Evolutionary conservation across 2,329 filamentous ascomycete species (phyloP).

Genomic region (Venturia pyrina): DNA sequence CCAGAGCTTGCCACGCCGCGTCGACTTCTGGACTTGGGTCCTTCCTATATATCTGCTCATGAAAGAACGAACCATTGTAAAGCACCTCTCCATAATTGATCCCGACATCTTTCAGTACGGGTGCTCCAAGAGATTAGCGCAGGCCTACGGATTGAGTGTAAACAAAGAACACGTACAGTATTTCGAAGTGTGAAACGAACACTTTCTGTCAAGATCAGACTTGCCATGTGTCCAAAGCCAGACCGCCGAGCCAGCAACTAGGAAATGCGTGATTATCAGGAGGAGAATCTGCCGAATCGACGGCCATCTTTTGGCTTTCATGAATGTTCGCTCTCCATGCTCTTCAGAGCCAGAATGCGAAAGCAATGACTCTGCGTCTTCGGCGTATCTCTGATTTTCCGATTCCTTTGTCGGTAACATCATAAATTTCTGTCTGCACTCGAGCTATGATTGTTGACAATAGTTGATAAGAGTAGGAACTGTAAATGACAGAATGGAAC

Average conservation of each 20-base stretch:
- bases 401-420: background rate
- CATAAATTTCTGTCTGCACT: background rate
- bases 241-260: background rate
- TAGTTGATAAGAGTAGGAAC: background rate
- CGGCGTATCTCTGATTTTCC: background rate
- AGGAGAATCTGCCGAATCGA: background rate
- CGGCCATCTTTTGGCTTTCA: background rate
- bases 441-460: background rate
- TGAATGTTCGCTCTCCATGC: background rate
- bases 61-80: conserved; percentile 49
- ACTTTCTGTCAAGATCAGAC: background rate
- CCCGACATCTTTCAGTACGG: conserved; percentile 29
- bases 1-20: conserved; percentile 44
- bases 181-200: background rate
- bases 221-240: background rate
- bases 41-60: conserved; percentile 44
- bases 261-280: background rate
- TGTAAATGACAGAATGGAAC: background rate
- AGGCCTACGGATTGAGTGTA: conserved; percentile 15
- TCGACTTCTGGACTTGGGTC: conserved; percentile 44
- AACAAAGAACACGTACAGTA: background rate
- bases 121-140: conserved; percentile 34
- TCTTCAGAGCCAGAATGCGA: background rate
- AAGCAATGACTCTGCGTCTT: conserved; percentile 2
- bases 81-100: conserved; percentile 30